Evolutionary conservation across 306 rosid genomes (phyloP).

Genomic region (Prunus persica): DNA sequence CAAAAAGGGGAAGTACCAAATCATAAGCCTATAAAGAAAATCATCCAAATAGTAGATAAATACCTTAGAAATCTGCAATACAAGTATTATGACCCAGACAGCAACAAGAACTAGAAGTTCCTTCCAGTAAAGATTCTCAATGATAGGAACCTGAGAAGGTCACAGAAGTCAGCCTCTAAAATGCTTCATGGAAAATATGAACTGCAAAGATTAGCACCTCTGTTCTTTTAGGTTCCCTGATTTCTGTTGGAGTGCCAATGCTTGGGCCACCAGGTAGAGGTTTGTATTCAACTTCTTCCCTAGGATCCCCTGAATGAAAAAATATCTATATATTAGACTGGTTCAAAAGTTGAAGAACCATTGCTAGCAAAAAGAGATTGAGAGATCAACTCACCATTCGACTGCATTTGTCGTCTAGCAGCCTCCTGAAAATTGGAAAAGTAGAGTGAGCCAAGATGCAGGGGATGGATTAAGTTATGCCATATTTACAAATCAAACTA

Average conservation of each 20-base stretch:
- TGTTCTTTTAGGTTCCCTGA: conserved; percentile 10
- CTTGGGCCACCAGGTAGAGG: conserved; percentile 42
- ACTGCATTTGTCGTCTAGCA: conserved; percentile 36
- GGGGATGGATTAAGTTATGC: not conserved
- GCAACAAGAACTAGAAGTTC: conserved; percentile 56
- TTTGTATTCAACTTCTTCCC: conserved; percentile 44
- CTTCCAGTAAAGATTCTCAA: conserved; percentile 60
- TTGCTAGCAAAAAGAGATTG: not conserved
- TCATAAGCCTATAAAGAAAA: no score
- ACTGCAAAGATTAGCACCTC: conserved; percentile 21
- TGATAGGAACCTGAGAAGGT: conserved; percentile 40
- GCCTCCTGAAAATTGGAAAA: conserved; percentile 52
- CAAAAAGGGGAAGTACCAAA: no score
- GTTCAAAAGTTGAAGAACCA: not conserved
- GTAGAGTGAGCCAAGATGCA: not conserved
- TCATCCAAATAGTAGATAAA: not conserved
- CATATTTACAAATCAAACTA: not conserved
- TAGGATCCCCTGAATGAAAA: conserved; percentile 23
- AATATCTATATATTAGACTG: not conserved
- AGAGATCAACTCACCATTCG: conserved; percentile 42
- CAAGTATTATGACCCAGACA: conserved; percentile 71
- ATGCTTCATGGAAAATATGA: not conserved
- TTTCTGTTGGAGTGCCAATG: conserved; percentile 20
- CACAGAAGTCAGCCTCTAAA: conserved; percentile 12
- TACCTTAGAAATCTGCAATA: conserved; percentile 63